Evolutionary conservation across 805 yeast species (phyloP).

Genomic region (Candida dajiaensis): DNA sequence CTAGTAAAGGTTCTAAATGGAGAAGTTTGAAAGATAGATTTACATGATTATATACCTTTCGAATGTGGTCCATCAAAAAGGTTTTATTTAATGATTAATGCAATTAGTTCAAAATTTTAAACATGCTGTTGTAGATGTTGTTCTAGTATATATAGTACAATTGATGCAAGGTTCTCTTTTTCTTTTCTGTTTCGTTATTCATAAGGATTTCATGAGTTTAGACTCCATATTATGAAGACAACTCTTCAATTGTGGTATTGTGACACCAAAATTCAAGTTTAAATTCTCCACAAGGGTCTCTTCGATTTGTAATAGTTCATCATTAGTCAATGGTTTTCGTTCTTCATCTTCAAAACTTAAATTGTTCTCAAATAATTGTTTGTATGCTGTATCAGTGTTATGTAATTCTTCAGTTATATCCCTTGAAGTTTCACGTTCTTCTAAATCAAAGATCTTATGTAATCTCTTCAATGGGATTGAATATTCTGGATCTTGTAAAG

Average conservation of each 20-base stretch:
- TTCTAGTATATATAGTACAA: background rate
- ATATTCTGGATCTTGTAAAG: conserved; percentile 18
- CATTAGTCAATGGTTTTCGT: background rate
- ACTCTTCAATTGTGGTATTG: conserved; percentile 1
- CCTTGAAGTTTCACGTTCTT: background rate
- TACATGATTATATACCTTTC: background rate
- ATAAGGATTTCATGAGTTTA: background rate
- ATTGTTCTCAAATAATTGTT: background rate
- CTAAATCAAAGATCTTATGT: conserved; percentile 18
- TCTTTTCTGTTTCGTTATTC: background rate
- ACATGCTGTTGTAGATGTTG: background rate
- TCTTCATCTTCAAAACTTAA: background rate
- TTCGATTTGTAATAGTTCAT: background rate
- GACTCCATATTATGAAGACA: conserved; percentile 3
- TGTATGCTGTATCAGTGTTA: conserved; percentile 1
- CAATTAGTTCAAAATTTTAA: background rate
- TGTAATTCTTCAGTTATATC: background rate
- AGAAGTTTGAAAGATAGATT: conserved; percentile 5
- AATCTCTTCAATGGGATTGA: conserved; percentile 18
- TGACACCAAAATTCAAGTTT: conserved; percentile 11
- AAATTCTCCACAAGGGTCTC: background rate
- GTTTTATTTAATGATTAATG: background rate
- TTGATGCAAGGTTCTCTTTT: background rate
- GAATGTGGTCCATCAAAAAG: background rate
- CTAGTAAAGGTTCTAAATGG: conserved; percentile 3